These are phyloP conservation scores for Metarhizium guizhouense DNA, from an alignment of 2,329 filamentous ascomycete genomes.

Conservation along the genomic window DNA sequence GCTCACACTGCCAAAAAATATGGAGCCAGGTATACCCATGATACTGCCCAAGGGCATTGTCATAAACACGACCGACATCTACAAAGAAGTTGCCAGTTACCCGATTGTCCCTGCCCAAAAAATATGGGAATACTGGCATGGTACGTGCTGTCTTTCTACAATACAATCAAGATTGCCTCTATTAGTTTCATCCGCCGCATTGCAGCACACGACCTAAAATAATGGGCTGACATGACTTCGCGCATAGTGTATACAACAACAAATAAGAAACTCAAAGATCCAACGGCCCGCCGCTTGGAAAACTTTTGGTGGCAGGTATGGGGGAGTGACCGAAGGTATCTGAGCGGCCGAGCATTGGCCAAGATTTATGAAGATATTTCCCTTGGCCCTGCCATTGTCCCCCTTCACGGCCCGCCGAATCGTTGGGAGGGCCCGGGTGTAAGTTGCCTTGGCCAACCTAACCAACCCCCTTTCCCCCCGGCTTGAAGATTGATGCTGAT, in stretches of 20 bases:
- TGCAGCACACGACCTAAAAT: neutral
- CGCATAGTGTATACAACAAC: conserved; percentile 50
- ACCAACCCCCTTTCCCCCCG: neutral
- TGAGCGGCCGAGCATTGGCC: conserved; percentile 46
- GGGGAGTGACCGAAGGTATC: conserved; percentile 45
- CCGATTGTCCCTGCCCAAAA: conserved; percentile 41
- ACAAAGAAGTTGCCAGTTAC: conserved; percentile 44
- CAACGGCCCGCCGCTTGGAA: conserved; percentile 53
- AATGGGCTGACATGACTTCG: neutral
- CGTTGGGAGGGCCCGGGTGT: conserved; percentile 44
- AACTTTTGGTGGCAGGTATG: conserved; percentile 61
- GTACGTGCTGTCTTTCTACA: conserved; percentile 25
- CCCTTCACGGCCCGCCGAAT: conserved; percentile 42
- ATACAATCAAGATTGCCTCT: neutral
- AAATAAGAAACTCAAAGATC: conserved; percentile 48
- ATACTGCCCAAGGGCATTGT: conserved; percentile 50
- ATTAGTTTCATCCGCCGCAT: neutral
- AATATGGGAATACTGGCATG: conserved; percentile 48
- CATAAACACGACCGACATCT: conserved; percentile 41
- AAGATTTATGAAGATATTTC: conserved; percentile 50
- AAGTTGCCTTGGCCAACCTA: conserved; percentile 8
- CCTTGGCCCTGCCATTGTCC: conserved; percentile 46
- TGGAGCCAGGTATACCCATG: conserved; percentile 30
- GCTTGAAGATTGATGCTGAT: neutral
- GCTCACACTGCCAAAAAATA: conserved; percentile 6